A percentile compares a stretch with the other conserved stretches of the same genome.
These are phyloP conservation scores for Xylariaceae sp. DNA, from an alignment of 2,329 filamentous ascomycete species.

Conservation along the genomic window DNA sequence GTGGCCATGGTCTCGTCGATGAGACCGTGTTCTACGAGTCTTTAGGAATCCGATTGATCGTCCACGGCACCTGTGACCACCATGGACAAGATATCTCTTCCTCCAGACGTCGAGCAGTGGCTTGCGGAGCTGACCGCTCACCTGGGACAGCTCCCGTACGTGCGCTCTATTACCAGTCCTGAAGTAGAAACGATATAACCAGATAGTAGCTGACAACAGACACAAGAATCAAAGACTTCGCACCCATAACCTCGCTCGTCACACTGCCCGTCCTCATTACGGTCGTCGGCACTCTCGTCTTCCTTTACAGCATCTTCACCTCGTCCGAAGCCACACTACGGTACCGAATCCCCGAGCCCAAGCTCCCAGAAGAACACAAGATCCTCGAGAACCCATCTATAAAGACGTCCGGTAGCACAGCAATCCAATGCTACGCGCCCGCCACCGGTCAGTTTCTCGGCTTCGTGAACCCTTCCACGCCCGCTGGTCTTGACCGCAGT, in stretches of 20 bases:
- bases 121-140: slow-evolving; percentile 20
- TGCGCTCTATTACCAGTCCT: not conserved
- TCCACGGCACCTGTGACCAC: too few relatives aligned
- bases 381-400: slow-evolving; percentile 58
- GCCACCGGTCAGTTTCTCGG: slow-evolving; percentile 84
- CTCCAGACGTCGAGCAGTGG: slow-evolving; percentile 26
- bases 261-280: slow-evolving; percentile 14
- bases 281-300: slow-evolving; percentile 20
- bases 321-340: slow-evolving; percentile 41
- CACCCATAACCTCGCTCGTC: slow-evolving; percentile 5
- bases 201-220: too few relatives aligned
- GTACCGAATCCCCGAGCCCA: slow-evolving; percentile 61
- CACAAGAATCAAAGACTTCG: slow-evolving; percentile 20
- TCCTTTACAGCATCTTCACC: slow-evolving; percentile 21
- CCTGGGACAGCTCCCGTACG: slow-evolving; percentile 29
- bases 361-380: slow-evolving; percentile 53
- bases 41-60: too few relatives aligned
- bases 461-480: slow-evolving; percentile 70
- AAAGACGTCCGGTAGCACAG: slow-evolving; percentile 61
- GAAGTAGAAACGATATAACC: too few relatives aligned
- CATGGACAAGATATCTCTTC: slow-evolving; percentile 19
- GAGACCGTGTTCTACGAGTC: too few relatives aligned
- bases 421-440: slow-evolving; percentile 82
- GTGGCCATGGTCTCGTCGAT: too few relatives aligned
- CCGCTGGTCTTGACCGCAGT: slow-evolving; percentile 72